Evolutionary conservation across 2,329 filamentous ascomycete genomes (phyloP).

Genomic region (Fusarium citri): DNA sequence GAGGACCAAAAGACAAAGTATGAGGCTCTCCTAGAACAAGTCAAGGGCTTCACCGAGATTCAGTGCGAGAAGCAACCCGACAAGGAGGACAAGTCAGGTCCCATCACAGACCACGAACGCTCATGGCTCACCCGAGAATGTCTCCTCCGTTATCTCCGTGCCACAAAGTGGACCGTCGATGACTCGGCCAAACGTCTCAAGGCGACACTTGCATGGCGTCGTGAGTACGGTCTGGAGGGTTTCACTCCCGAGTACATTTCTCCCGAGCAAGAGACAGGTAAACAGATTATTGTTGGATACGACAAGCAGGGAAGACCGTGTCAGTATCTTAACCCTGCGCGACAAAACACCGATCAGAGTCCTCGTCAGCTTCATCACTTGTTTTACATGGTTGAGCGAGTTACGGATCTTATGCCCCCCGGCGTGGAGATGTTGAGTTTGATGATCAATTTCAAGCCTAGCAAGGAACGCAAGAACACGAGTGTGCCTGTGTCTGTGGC

Average conservation of each 20-base stretch:
- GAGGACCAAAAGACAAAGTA: conserved; percentile 86
- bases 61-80: conserved; percentile 58
- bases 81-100: conserved; percentile 66
- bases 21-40: conserved; percentile 76
- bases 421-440: conserved; percentile 88
- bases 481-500: conserved; percentile 79
- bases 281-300: conserved; percentile 89
- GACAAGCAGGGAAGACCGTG: conserved; percentile 89
- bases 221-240: conserved; percentile 86
- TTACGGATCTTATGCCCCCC: conserved; percentile 86
- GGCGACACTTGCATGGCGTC: conserved; percentile 85
- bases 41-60: conserved; percentile 77
- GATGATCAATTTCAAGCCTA: conserved; percentile 90
- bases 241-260: conserved; percentile 89
- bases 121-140: conserved; percentile 95
- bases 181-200: conserved; percentile 84
- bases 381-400: conserved; percentile 94
- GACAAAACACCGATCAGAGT: conserved; percentile 90
- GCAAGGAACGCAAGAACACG: conserved; percentile 78
- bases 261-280: conserved; percentile 95
- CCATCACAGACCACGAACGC: conserved; percentile 82
- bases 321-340: conserved; percentile 87
- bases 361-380: conserved; percentile 92
- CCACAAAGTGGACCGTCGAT: conserved; percentile 86
- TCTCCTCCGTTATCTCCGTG: conserved; percentile 90